Percentiles rank a stretch among this genome's conserved stretches.
Conservation (phyloP, 2,329 filamentous ascomycete genomes). For the Blumeriella jaapii region DNA sequence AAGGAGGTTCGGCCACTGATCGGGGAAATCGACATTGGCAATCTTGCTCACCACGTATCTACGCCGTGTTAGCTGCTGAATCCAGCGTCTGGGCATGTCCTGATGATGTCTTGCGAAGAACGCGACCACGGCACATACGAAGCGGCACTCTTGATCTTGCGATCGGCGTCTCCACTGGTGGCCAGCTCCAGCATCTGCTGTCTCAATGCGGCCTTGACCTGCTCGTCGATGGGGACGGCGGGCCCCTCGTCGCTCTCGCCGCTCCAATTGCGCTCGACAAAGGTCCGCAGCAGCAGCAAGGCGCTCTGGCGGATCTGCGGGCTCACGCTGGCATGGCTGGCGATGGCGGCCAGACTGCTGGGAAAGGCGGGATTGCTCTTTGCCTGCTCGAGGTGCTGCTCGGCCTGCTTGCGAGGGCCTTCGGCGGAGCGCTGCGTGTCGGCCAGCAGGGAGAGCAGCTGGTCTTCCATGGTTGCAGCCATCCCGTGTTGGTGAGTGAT, state of each 20-base stretch:
- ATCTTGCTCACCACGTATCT: constrained; percentile 82
- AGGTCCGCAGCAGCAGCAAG: constrained; percentile 66
- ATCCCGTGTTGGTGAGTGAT: constrained; percentile 9
- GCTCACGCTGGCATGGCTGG: constrained; percentile 61
- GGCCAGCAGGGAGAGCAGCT: constrained; percentile 77
- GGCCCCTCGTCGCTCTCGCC: constrained; percentile 52
- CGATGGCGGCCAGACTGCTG: constrained; percentile 68
- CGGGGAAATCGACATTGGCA: constrained; percentile 83
- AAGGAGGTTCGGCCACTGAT: constrained; percentile 85
- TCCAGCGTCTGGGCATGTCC: too few relatives aligned
- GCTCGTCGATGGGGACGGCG: constrained; percentile 57
- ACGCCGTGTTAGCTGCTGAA: too few relatives aligned
- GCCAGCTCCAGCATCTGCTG: constrained; percentile 66
- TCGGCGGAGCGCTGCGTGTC: constrained; percentile 74
- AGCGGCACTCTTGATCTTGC: constrained; percentile 80
- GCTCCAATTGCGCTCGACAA: constrained; percentile 79
- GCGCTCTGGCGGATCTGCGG: constrained; percentile 73
- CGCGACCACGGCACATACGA: too few relatives aligned
- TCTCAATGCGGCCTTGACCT: constrained; percentile 62
- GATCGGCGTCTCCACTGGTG: constrained; percentile 56
- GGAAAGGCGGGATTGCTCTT: constrained; percentile 56
- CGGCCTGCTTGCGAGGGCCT: constrained; percentile 71
- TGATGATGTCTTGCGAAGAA: too few relatives aligned
- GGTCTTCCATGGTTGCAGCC: constrained; percentile 65
- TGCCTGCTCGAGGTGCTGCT: constrained; percentile 40